Base-by-base conservation (phyloP, 2,329 filamentous ascomycete genomes). In the Helotiales sp. region DNA sequence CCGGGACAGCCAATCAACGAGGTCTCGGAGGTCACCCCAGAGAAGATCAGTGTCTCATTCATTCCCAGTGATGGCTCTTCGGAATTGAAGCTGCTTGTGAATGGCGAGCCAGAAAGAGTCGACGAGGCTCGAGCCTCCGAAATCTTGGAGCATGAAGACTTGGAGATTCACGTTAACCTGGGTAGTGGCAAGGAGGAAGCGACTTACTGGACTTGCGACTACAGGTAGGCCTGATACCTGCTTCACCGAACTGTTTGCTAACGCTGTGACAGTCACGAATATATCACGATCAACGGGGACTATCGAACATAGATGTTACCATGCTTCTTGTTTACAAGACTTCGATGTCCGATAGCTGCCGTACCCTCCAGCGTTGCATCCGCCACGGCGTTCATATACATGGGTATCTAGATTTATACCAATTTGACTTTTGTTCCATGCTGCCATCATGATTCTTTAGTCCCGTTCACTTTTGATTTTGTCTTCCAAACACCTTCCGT, bases 151-250 rank as follows among this genome's bases (percentile, higher is more conserved):
- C 82, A 84, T 63, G 89, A 92, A 70, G 88, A 95, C 69, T 73
- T 95, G 61, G 89, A 93, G 75, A 93, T 96, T 60, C 72, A 89
- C 34, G 88, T 96, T 5, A 81, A 80, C 57, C 71, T 96, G 54
- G 89, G 89, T 25, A 89, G 88, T 46, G 87, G 85, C 38, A 77
- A 81, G 31, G 80, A 86, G 70, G 83, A 88, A 71, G 87, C 88
- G 1, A 84, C 86, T 5, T 90, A 91, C 72, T 95, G 89, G 86
- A 95, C 90, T 36, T 95, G 91, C 70, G 91, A 96, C 72, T 91
- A 93, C 66, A 91, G 88, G 79, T 96, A 85, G 70, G 84, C 27
- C 1, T 84, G 27, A 19, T 50, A 29, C 8, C 9, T 8, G 5
- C 22, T 19, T n/a, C 4, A 6, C 25, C 9, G 13, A 34, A 48